A percentile compares a stretch with the other conserved stretches of the same genome.
Evolutionary conservation across 2,329 filamentous ascomycete genomes (phyloP).

Genomic region (Conoideocrella luteorostrata): DNA sequence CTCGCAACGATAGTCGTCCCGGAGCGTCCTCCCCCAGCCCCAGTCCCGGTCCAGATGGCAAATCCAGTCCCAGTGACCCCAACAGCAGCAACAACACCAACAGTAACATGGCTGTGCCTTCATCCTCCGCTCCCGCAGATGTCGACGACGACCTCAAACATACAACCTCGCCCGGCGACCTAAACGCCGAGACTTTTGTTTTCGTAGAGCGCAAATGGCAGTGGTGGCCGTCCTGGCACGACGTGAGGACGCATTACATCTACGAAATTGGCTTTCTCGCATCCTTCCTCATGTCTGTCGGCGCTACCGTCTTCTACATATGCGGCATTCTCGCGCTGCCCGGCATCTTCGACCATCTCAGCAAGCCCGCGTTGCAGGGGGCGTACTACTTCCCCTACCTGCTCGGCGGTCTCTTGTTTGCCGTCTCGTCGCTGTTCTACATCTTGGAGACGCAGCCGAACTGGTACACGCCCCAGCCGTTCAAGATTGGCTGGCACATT

Average conservation of each 20-base stretch:
- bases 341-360: conserved; percentile 45
- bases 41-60: no score
- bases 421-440: conserved; percentile 49
- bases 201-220: conserved; percentile 35
- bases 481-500: conserved; percentile 58
- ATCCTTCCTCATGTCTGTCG: conserved; percentile 47
- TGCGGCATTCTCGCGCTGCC: conserved; percentile 55
- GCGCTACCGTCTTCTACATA: conserved; percentile 59
- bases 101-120: neutral
- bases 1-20: neutral
- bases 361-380: conserved; percentile 38
- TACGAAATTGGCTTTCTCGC: conserved; percentile 59
- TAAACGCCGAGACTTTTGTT: neutral
- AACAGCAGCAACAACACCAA: no score
- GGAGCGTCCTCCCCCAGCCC: neutral
- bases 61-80: no score
- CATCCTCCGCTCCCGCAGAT: neutral
- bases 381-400: conserved; percentile 54
- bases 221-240: conserved; percentile 51
- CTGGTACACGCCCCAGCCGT: conserved; percentile 52
- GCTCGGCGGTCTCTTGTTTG: conserved; percentile 55
- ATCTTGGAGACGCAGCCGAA: conserved; percentile 58
- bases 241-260: conserved; percentile 53
- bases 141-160: neutral
- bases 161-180: neutral